These are phyloP conservation scores for Limtongia smithiae DNA, from an alignment of 805 yeast species.

Conservation along the genomic window DNA sequence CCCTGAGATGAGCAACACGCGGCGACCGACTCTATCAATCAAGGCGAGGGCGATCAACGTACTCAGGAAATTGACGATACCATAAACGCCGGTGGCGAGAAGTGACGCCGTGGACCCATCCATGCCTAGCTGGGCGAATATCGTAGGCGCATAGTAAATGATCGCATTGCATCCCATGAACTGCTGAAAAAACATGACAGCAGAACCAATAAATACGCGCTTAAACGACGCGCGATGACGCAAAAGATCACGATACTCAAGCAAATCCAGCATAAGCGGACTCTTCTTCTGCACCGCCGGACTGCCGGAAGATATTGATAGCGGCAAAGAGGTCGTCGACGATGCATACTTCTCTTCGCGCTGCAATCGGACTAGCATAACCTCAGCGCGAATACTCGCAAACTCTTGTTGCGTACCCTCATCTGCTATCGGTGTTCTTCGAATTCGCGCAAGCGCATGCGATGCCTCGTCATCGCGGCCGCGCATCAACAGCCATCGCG, in stretches of 20 bases:
- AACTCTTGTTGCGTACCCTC: conserved; percentile 21
- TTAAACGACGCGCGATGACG: not conserved
- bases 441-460: conserved; percentile 5
- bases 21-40: conserved; percentile 62
- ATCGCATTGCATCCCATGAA: conserved; percentile 45
- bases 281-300: no score
- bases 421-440: not conserved
- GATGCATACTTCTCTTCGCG: conserved; percentile 5
- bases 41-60: conserved; percentile 54
- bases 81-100: conserved; percentile 44
- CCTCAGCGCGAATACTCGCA: conserved; percentile 11
- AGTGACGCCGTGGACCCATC: conserved; percentile 43
- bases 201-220: conserved; percentile 13
- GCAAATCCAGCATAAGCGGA: not conserved
- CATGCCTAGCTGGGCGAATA: conserved; percentile 50
- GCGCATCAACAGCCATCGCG: conserved; percentile 55
- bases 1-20: conserved; percentile 57
- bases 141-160: conserved; percentile 46
- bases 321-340: not conserved
- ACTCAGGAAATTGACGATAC: conserved; percentile 46
- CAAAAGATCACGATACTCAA: conserved; percentile 1
- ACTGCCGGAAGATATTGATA: no score
- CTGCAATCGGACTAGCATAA: conserved; percentile 1
- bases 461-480: conserved; percentile 53
- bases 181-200: conserved; percentile 21